Conservation (phyloP, 2,329 filamentous ascomycete species). For the Westerdykella ornata region DNA sequence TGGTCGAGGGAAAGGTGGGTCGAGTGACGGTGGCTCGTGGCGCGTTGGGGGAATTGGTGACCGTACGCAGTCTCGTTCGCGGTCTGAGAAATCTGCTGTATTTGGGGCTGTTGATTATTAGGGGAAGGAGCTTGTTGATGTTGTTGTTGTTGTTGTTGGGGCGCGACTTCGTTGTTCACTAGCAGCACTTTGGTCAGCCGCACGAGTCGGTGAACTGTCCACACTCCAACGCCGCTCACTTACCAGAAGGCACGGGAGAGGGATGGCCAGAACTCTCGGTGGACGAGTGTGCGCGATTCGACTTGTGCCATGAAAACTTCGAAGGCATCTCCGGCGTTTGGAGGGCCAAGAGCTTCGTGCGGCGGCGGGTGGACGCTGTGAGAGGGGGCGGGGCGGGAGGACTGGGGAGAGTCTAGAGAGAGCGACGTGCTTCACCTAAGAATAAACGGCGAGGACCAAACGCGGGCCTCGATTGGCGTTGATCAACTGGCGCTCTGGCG, state of each 20-base stretch:
- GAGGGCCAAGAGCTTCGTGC: conserved; percentile 16
- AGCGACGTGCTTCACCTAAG: conserved; percentile 28
- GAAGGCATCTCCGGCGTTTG: conserved; percentile 32
- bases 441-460: conserved; percentile 18
- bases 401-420: too few species aligned
- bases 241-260: conserved; percentile 32
- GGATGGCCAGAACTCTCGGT: conserved; percentile 32
- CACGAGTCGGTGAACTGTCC: conserved; percentile 17
- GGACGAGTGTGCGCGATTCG: conserved; percentile 35
- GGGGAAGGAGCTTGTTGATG: conserved; percentile 8
- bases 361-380: conserved; percentile 8
- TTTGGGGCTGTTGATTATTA: conserved; percentile 6
- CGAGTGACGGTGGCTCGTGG: conserved; percentile 27
- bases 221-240: conserved; percentile 17
- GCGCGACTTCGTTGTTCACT: conserved; percentile 30
- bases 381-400: conserved; percentile 10
- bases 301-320: conserved; percentile 35
- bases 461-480: neutral
- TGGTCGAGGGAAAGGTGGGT: conserved; percentile 28
- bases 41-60: conserved; percentile 23
- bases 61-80: conserved; percentile 11
- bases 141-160: conserved; percentile 17
- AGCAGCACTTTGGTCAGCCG: conserved; percentile 32
- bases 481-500: neutral
- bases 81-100: conserved; percentile 6